Evolutionary conservation across 2,329 filamentous ascomycete species (phyloP), one percentile per base, ranked within the genome.

Genomic region (Colletotrichum noveboracense): DNA sequence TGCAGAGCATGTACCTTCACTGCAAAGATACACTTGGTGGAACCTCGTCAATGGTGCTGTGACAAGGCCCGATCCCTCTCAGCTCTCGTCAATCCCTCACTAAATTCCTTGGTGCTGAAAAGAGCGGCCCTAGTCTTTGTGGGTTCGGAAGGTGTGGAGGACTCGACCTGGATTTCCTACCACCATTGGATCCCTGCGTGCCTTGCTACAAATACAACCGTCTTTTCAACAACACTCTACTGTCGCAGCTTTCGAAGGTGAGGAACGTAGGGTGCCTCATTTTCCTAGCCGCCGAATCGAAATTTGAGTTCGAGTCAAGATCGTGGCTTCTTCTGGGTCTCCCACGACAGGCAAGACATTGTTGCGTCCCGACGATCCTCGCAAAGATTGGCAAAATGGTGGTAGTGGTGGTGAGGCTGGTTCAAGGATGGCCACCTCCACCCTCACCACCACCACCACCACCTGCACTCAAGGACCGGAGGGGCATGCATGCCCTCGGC

Each of bases 61-160:
- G 72, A 75, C 73, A 62, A 60, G 69, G 70, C 66, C 73, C 71
- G 70, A 73, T 73, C 70, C 73, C 62, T 75, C 61, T 52, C 43
- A 65, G 71, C 66, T 74, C 66, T 71, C n/a, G 69, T 62, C 36
- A 32, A 60, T 52, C 65, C 28, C 43, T 14, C 55, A 28, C 64
- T 60, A 32, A 43, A 65, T 65, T 65, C 21, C 43, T 56, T 18
- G 60, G 30, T 56, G 58, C 68, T 24, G 58, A 26, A 28, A 24
- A 56, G 58, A 36, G 16, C n/a, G 14, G 30, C 60, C 38, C 38
- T 65, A 18, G 68, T 60, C 58, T 66, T 52, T 65, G 21, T 65
- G 60, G 32, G 36, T 48, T 66, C 62, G 36, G 62, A 36, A 67
- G 21, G 30, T 56, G 65, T 36, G 48, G 65, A 67, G 65, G 65